Evolutionary conservation across 345 rosid genomes (phyloP).

Genomic region (Nephelium lappaceum): DNA sequence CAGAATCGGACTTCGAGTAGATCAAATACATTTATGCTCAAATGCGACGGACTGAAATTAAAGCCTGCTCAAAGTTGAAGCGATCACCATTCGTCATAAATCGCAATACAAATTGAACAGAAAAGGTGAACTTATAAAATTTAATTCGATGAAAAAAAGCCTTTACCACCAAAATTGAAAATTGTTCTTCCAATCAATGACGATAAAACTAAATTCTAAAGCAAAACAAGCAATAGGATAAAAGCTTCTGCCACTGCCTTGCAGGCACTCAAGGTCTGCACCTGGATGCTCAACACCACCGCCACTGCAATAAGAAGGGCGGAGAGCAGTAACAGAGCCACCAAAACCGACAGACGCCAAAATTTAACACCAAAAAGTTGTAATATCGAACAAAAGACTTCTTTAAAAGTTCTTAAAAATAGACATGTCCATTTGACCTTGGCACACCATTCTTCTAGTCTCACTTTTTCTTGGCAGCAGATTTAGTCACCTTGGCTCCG

Average conservation of each 20-base stretch:
- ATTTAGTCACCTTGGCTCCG: constrained; percentile 37
- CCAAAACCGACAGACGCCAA: neutral
- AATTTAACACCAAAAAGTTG: neutral
- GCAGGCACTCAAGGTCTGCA: neutral
- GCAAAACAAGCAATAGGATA: neutral
- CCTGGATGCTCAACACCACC: neutral
- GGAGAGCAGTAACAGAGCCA: neutral
- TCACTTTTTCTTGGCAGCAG: constrained; percentile 33
- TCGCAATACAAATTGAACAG: neutral
- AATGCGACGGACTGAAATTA: no score
- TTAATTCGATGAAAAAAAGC: no score
- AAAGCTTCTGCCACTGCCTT: neutral
- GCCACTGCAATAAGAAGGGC: neutral
- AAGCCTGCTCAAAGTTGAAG: no score
- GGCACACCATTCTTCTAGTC: neutral
- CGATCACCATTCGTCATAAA: no score
- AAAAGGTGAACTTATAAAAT: neutral
- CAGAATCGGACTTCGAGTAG: no score
- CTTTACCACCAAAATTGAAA: neutral
- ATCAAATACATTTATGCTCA: no score
- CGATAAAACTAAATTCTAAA: neutral
- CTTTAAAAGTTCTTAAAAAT: neutral
- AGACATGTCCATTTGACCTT: neutral
- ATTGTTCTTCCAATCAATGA: neutral
- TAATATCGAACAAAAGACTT: neutral